Base-by-base conservation (phyloP, 2,329 filamentous ascomycete genomes). In the Thermothelomyces thermophilus region DNA sequence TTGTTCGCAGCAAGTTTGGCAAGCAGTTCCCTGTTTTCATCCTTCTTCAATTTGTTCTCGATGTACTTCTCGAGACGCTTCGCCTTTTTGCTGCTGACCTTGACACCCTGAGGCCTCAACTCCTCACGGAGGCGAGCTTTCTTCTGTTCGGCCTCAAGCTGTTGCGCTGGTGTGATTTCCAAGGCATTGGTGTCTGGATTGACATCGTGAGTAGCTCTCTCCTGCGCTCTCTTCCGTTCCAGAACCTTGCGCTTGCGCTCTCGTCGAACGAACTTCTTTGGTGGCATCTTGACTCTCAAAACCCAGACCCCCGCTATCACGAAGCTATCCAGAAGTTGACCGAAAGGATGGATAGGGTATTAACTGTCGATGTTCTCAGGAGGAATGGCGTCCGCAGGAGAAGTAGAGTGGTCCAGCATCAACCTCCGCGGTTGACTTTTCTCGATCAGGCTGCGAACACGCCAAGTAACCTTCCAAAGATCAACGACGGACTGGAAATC, bases 21-120 rank as follows among this genome's bases (percentile, higher is more conserved):
- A 60, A 97, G 75, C 26, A 98, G 73, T 50, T 83, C 86, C 24
- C 87, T 75, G 62, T 88, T 95, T 67, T 97, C 91, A 64, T 98
- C 93, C 67, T 95, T 96, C 67, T 84, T 87, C 40, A 98, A 73
- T 75, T 98, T 98, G 51, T 79, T 93, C 62, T 97, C 90, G 57
- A 84, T 82, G 63, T 84, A 84, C 62, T 84, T 84, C 55, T 84
- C 81, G 34, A 84, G 63, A 1, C 82, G 74, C 68, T 84, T 84
- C 5, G 80, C 77, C 64, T 84, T 84, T 62, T 84, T 83, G 52
- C 78, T 72, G 61, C 73, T 82, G 63, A 83, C 72, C 60, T 82
- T 82, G 39, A 64, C 60, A 1, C 73, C 75, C 46, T 77, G 71
- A 65, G 42, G 60, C 48, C 67, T 70, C 49, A 83, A 62, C 55